Evolutionary conservation across 768 basidiomycete genomes (phyloP), one percentile per base, ranked within the genome.

Genomic region (Pisolithus sp.): DNA sequence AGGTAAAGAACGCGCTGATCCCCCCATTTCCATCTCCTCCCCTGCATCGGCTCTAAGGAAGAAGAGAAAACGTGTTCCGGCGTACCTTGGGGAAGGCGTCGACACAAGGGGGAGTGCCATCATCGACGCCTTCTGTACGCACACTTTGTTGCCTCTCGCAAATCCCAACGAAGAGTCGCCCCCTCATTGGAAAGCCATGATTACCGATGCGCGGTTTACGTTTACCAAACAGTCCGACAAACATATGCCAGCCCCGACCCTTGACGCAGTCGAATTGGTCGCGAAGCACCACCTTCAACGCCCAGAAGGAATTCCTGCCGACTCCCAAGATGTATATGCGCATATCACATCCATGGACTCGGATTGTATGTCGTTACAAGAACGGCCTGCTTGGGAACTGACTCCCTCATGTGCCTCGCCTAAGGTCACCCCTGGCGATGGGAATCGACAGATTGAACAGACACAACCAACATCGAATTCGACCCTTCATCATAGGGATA

Each of bases 131-230:
- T 46, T 49, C 28, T 54, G 56, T 24, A 42, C 48, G 18, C 50
- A 46, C 20, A 44, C 23, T 3, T 10, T 43, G 13, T 46, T 67
- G 9, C 61, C 59, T 23, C 54, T 66, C 12, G 0, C 46, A 2
- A 51, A 61, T 4, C 52, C 53, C 0, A 61, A 67, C 21, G 24
- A 26, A 5, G 57, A 58, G 43, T 56, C 62, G 18, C 53, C 50
- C 9, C 53, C 65, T 28, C 52, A 54, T 12, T 4, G 53, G n/a
- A 26, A 45, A 24, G 56, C 54, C 37, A 55, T 66, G 20, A 41
- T 26, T 2, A 47, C 36, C 30, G 65, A 67, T 38, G 39, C 63
- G 9, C 64, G 64, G 21, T 65, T 65, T 36, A 51, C 55, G 4
- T 65, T 65, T 40, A 50, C 56, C 47, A 50, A 53, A 6, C 44